Conservation (phyloP, 2,329 filamentous ascomycete genomes). For the Coniosporium tulheliwenetii region DNA sequence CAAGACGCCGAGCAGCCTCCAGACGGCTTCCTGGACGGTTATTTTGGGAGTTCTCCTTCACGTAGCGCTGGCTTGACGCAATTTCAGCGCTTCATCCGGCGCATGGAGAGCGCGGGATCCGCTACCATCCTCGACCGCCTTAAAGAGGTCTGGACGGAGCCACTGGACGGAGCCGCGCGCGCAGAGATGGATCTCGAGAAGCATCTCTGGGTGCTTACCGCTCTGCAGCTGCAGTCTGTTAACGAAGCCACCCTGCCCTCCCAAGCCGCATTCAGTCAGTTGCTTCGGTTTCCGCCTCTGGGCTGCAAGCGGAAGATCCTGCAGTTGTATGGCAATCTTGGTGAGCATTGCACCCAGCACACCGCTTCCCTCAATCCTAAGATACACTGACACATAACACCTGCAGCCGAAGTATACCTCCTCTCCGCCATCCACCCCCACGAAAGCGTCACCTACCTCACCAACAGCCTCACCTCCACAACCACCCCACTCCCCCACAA, state of each 20-base stretch:
- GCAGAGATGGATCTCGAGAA: conserved; percentile 38
- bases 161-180: conserved; percentile 31
- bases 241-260: conserved; percentile 9
- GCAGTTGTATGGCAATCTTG: no score
- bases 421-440: no score
- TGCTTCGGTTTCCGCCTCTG: conserved; percentile 20
- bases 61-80: conserved; percentile 8
- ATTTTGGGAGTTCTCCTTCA: no score
- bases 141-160: conserved; percentile 32
- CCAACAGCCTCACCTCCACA: no score
- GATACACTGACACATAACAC: no score
- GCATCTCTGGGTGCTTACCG: conserved; percentile 47
- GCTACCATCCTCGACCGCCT: conserved; percentile 39
- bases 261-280: conserved; percentile 27
- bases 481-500: conserved; percentile 6
- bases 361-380: no score
- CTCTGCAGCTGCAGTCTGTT: conserved; percentile 25
- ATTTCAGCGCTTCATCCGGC: conserved; percentile 37
- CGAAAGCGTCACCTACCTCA: no score
- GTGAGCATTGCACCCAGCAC: no score
- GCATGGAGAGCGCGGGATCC: conserved; percentile 38
- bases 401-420: no score
- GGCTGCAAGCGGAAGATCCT: no score
- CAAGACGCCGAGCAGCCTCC: no score
- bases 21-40: no score